Percentiles rank a stretch among this genome's conserved stretches.
phyloP scores from a whole-genome alignment of 2,329 filamentous ascomycete species.

The Anthostomella pinea region DNA sequence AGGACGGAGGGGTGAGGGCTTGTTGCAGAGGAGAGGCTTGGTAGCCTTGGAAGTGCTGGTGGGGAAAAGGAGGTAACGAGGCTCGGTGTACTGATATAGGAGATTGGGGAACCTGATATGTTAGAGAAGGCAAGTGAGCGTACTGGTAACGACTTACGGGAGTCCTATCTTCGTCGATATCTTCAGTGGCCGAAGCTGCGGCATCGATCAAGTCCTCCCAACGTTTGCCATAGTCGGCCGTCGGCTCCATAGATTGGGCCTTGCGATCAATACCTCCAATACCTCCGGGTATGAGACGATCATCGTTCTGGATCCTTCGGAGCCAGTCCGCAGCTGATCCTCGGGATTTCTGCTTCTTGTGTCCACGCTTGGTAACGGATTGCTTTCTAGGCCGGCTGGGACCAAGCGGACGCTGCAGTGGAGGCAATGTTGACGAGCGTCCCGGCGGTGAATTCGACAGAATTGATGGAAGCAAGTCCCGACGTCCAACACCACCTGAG shows the following conservation, averaged over 20 bases:
- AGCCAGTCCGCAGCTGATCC: slow-evolving; percentile 68
- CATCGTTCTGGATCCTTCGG: slow-evolving; percentile 56
- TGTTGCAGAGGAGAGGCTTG: slow-evolving; percentile 89
- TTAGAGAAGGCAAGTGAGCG: slow-evolving; percentile 43
- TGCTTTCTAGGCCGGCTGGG: slow-evolving; percentile 76
- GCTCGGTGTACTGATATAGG: slow-evolving; percentile 61
- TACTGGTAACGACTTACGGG: slow-evolving; percentile 60
- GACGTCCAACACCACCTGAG: slow-evolving; percentile 54
- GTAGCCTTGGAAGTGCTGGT: slow-evolving; percentile 68
- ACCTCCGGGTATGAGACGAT: slow-evolving; percentile 62
- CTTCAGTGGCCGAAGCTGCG: slow-evolving; percentile 86
- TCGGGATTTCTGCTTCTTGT: slow-evolving; percentile 74
- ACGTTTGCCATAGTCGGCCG: slow-evolving; percentile 77
- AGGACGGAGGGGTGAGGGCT: slow-evolving; percentile 79
- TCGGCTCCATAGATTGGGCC: slow-evolving; percentile 81
- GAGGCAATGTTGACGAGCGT: slow-evolving; percentile 83
- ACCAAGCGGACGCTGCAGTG: slow-evolving; percentile 71
- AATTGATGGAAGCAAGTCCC: slow-evolving; percentile 80
- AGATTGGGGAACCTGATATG: slow-evolving; percentile 59
- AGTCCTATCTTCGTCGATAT: slow-evolving; percentile 85
- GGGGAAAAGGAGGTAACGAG: slow-evolving; percentile 59
- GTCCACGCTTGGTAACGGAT: slow-evolving; percentile 78
- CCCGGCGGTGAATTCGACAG: slow-evolving; percentile 78
- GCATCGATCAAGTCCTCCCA: slow-evolving; percentile 98
- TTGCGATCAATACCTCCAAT: slow-evolving; percentile 70